Base-by-base conservation (phyloP, 768 basidiomycete species). In the Hygrophorus pudorinus region DNA sequence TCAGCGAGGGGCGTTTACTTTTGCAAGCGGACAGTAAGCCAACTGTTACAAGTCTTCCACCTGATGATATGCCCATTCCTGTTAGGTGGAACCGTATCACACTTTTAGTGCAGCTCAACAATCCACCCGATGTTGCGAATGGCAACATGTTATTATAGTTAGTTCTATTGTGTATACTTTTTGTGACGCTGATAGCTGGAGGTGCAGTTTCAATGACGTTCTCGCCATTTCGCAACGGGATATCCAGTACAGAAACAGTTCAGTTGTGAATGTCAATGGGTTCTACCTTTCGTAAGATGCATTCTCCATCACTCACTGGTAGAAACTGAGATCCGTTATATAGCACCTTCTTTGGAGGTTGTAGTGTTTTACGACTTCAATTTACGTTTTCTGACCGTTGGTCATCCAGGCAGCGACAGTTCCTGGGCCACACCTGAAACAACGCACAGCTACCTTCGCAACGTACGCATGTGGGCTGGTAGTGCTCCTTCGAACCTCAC, bases 341-440 rank as follows among this genome's bases (percentile, higher is more conserved):
- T 48, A 84, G 83, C 28, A 87, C 85, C 16, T 89, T 90, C 66
- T 90, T 88, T 56, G 87, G 86, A 62, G 88, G 84, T 66, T 24
- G 24, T 24, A 58, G 47, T 47, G 13, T 5, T n/a, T 21, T 41
- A 24, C 18, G 24, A 12, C 18, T 10, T 20, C 29, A 20, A 30
- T n/a, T 39, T 16, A 41, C 14, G 18, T n/a, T 33, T 3, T 35
- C 18, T n/a, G 18, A 27, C n/a, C 38, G 44, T 17, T 38, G 36
- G 28, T 48, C 28, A 30, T 24, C 33, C 51, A 75, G 79, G 82
- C 17, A 70, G 70, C 47, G 84, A 92, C 54, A 45, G 64, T 3
- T 72, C 72, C 29, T 92, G 83, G 84, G 81, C 82, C 17, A 79
- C 85, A 0, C 75, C 81, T 4, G 60, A 68, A 3, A 74, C 73